A percentile compares a stretch with the other conserved stretches of the same genome.
Evolutionary conservation across 73 alveolate genomes (phyloP).

Genomic region (Paramecium pentaurelia): DNA sequence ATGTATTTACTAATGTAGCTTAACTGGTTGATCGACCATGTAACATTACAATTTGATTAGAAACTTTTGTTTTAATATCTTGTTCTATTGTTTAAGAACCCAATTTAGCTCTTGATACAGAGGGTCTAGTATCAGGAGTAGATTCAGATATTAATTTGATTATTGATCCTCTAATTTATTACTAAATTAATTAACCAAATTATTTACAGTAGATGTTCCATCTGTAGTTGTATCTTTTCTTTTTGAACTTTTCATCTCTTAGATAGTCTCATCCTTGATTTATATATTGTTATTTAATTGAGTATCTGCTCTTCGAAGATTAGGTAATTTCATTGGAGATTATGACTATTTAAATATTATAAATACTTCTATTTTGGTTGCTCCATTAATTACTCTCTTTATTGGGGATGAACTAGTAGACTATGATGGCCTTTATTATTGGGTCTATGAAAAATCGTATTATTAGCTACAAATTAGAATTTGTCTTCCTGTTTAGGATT

Average conservation of each 20-base stretch:
- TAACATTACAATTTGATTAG: background rate
- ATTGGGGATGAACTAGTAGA: background rate
- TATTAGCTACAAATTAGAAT: background rate
- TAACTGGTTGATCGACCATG: constrained; percentile 26
- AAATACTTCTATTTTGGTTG: background rate
- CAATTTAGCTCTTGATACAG: background rate
- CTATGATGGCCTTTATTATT: background rate
- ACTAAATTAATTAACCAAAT: background rate
- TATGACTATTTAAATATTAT: background rate
- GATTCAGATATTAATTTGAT: background rate
- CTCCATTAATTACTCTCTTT: background rate
- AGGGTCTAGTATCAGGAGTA: background rate
- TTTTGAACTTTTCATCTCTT: background rate
- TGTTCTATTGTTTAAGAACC: background rate
- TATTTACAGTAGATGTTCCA: background rate
- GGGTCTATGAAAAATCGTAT: background rate
- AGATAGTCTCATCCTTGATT: background rate
- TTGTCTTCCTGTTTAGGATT: background rate
- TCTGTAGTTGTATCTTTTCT: constrained; percentile 16
- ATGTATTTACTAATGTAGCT: background rate
- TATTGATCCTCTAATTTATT: background rate
- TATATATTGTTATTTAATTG: background rate
- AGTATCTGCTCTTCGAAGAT: background rate
- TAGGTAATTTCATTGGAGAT: background rate
- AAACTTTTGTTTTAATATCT: background rate